Evolutionary conservation across 306 rosid genomes (phyloP).

Genomic region (Citrullus amarus): DNA sequence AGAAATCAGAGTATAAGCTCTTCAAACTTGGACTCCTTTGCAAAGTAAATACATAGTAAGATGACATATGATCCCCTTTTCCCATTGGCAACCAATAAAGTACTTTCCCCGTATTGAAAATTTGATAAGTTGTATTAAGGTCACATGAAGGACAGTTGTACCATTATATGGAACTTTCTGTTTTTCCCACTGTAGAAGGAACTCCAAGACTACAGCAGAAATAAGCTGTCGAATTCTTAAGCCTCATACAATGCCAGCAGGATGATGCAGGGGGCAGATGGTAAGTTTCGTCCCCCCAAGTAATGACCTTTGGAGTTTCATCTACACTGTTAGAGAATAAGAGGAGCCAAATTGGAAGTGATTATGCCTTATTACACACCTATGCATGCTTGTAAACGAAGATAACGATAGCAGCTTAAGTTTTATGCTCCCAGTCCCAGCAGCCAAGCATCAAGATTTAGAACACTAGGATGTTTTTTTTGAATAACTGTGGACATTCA

Average conservation of each 20-base stretch:
- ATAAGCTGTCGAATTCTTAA: not conserved
- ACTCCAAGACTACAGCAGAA: not conserved
- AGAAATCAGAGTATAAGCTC: not conserved
- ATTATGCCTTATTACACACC: not conserved
- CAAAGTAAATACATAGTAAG: not conserved
- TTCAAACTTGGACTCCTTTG: not conserved
- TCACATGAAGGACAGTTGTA: not conserved
- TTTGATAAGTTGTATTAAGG: not conserved
- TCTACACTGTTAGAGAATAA: not conserved
- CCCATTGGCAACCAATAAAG: not conserved
- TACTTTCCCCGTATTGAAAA: not conserved
- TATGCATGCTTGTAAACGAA: not conserved
- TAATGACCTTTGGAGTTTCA: not conserved
- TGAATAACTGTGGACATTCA: too few relatives aligned
- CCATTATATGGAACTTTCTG: not conserved
- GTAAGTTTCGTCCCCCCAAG: not conserved
- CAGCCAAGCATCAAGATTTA: not conserved
- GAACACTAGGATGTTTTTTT: not conserved
- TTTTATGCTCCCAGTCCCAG: not conserved
- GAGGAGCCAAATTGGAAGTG: not conserved
- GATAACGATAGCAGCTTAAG: not conserved
- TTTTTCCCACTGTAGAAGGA: not conserved
- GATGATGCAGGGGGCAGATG: too few relatives aligned
- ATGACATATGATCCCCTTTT: not conserved
- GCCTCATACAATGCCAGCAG: too few relatives aligned